Conservation (phyloP, 148 eudicot genomes). For the Pouteria glomerata region DNA sequence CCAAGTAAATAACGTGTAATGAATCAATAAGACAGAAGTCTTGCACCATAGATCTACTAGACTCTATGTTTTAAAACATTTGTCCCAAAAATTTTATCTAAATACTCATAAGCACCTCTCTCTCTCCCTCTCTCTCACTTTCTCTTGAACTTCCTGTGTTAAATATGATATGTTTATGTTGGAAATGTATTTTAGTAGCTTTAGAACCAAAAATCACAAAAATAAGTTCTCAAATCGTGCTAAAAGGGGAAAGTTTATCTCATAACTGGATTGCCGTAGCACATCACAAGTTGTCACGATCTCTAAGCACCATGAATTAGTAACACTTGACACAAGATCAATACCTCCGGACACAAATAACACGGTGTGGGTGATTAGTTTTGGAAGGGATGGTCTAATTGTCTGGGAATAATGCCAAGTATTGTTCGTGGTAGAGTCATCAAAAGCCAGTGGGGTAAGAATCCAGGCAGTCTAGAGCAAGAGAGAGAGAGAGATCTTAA, state of each 20-base stretch:
- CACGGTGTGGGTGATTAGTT: no score
- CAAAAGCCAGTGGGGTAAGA: no score
- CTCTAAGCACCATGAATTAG: no score
- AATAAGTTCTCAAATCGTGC: neutral
- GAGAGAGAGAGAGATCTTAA: no score
- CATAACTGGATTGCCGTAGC: neutral
- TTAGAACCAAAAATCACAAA: neutral
- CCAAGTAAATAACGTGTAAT: neutral
- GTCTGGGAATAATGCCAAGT: no score
- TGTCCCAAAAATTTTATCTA: no score
- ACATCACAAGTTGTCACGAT: neutral
- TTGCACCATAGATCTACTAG: neutral
- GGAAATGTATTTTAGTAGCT: neutral
- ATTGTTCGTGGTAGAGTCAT: no score
- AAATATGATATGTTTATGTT: neutral
- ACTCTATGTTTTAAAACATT: neutral
- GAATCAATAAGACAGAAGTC: neutral
- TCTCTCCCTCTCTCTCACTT: neutral
- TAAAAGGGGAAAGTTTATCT: neutral
- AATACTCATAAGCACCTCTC: neutral
- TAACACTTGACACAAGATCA: no score
- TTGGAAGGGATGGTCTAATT: no score
- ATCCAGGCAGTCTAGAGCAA: no score
- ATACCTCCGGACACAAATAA: no score
- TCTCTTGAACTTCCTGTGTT: neutral